Percentiles rank a stretch among this genome's conserved stretches.
Conservation (phyloP, 805 yeast genomes). For the Debaryomyces castellii region DNA sequence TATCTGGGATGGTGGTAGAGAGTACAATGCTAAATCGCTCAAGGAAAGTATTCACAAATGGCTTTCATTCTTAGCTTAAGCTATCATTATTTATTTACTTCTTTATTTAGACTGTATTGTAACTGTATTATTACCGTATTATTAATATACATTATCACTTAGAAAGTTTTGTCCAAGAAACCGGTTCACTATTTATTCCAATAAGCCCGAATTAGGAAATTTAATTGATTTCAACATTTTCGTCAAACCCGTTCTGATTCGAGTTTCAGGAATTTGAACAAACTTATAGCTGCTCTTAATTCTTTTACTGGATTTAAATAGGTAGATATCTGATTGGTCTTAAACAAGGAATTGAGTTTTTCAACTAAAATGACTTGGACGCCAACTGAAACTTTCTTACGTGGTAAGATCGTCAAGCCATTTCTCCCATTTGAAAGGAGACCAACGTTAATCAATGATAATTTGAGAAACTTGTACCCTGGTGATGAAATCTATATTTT, state of each 20-base stretch:
- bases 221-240: neutral
- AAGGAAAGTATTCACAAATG: conserved; percentile 34
- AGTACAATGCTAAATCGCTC: conserved; percentile 32
- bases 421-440: conserved; percentile 43
- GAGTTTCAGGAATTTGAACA: neutral
- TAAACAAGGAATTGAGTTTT: neutral
- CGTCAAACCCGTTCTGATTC: neutral
- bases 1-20: conserved; percentile 75
- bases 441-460: conserved; percentile 34
- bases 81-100: neutral
- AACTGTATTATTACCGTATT: too few relatives aligned
- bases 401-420: conserved; percentile 38
- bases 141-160: too few relatives aligned
- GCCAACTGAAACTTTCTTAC: conserved; percentile 35
- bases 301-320: too few relatives aligned
- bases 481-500: conserved; percentile 80
- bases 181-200: too few relatives aligned
- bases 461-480: conserved; percentile 57
- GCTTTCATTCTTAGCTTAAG: conserved; percentile 33
- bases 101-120: neutral
- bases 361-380: conserved; percentile 33
- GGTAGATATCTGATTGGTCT: too few relatives aligned
- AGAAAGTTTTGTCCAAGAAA: too few relatives aligned
- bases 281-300: neutral
- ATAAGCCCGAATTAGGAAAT: neutral